Evolutionary conservation across 768 basidiomycete genomes (phyloP).

Genomic region (Tubosaeta sp.): DNA sequence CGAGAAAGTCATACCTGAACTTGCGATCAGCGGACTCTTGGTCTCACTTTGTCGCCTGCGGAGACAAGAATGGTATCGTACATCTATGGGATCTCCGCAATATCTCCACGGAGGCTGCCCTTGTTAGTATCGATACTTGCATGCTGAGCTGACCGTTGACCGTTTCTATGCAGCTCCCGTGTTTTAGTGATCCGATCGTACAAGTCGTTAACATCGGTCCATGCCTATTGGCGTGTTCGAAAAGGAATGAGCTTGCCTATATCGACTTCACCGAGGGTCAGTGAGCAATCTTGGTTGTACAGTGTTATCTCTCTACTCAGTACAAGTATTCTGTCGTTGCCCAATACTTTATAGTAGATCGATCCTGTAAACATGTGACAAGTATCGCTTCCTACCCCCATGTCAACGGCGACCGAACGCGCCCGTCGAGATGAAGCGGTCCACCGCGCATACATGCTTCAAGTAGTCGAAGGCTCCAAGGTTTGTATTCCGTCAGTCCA

Average conservation of each 20-base stretch:
- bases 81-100: constrained; percentile 49
- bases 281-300: background rate
- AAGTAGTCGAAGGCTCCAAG: constrained; percentile 53
- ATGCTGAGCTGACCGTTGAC: background rate
- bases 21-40: constrained; percentile 21
- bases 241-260: constrained; percentile 33
- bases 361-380: background rate
- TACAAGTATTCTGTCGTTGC: background rate
- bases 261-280: constrained; percentile 9
- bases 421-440: constrained; percentile 49
- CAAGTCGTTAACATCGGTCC: constrained; percentile 35
- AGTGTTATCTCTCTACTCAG: background rate
- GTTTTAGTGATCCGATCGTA: constrained; percentile 34
- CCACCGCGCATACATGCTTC: constrained; percentile 55
- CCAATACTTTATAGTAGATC: background rate
- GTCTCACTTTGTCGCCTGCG: constrained; percentile 39
- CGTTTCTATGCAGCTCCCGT: constrained; percentile 27
- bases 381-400: constrained; percentile 3
- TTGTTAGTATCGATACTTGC: constrained; percentile 15
- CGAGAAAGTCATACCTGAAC: constrained; percentile 14
- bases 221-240: constrained; percentile 36
- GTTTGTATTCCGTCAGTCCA: constrained; percentile 33
- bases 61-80: constrained; percentile 39
- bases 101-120: constrained; percentile 18
- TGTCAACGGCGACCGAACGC: constrained; percentile 26